Evolutionary conservation across 2,329 filamentous ascomycete species (phyloP), one percentile per base, ranked within the genome.

Genomic region (Colletotrichum limetticola): DNA sequence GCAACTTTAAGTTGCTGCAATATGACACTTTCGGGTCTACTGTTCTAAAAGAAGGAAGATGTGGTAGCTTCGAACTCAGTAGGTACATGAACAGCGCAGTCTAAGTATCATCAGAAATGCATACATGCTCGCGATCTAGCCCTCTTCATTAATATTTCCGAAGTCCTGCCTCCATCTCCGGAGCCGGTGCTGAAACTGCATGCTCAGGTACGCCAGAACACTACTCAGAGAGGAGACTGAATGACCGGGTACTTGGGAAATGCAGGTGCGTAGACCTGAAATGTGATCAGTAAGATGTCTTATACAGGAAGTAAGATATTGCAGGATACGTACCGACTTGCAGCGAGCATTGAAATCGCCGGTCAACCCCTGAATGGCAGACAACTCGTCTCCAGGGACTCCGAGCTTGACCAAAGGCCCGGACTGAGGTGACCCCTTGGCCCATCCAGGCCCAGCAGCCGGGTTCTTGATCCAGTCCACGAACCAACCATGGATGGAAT

Each of bases 381-480:
- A 77, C 49, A 80, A 72, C 74, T 82, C 80, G 22, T 82, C 79
- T 1, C 77, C 82, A n/a, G 80, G 78, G 2, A 82, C 78, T 22
- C 82, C 82, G 19, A 84, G 66, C 68, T 80, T 79, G 12, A 78
- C 78, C 26, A 83, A 69, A 2, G 78, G 65, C 3, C 81, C 81
- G 16, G 76, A 77, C n/a, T 68, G 71, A 2, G 81, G 79, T 1
- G 74, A 77, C 14, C 78, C 79, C 35, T 80, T 80, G 12, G 78
- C 77, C 84, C 84, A 86, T 24, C 83, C 84, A 46, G 84, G 84
- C 1, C 83, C 82, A 5, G 80, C 82, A 32, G 78, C 70, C 0
- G 84, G 84, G 74, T 85, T 80, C 78, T 85, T 86, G 74, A 86
- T 84, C 83, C 83, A 86, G 4, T 77, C 75, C 2, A 86, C 82